Base-by-base conservation (phyloP, 2,329 filamentous ascomycete genomes). In the Chaetomiaceae sp. region DNA sequence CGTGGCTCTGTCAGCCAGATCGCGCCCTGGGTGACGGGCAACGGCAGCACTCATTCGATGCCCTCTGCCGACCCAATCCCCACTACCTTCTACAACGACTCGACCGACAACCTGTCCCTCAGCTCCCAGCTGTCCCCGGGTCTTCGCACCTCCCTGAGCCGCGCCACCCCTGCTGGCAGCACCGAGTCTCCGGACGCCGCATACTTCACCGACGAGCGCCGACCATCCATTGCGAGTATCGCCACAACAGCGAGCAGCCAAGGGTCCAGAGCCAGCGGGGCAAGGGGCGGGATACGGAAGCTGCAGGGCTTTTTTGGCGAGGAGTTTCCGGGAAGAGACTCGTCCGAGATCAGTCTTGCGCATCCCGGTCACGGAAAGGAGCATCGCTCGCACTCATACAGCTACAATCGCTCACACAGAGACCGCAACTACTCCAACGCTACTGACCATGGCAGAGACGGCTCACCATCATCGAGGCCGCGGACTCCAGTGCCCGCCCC, bases 261-360 rank as follows among this genome's bases (percentile, higher is more conserved):
- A 58, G 87, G 88, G 30, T 95, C 92, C 37, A 85, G 84, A 69
- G 79, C 79, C 51, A 87, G 85, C 66, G 74, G 83, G 55, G 84
- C 82, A 54, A 77, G 86, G 53, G 82, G 84, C 60, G 82, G 87
- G 45, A 79, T 86, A 51, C 90, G 91, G 69, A 93, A 92, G 70
- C 75, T 96, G 56, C 88, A 93, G 65, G 88, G 86, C 37, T 92
- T 96, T 66, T 95, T 96, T 70, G 91, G 92, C 41, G 92, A 96
- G 62, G 91, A 96, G 64, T 89, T 87, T 67, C 82, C 83, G 53
- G 81, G 79, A 33, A 76, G 79, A 58, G 86, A 91, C 65, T 84
- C 84, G 57, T 90, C 87, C 47, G 88, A 95, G 52, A 78, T 80
- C 60, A 84, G 81, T 69, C 68, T 87, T 61, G 72, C 76, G 55